These are phyloP conservation scores for Trypethelium eluteriae DNA, from an alignment of 495 filamentous ascomycete species.

Conservation along the genomic window DNA sequence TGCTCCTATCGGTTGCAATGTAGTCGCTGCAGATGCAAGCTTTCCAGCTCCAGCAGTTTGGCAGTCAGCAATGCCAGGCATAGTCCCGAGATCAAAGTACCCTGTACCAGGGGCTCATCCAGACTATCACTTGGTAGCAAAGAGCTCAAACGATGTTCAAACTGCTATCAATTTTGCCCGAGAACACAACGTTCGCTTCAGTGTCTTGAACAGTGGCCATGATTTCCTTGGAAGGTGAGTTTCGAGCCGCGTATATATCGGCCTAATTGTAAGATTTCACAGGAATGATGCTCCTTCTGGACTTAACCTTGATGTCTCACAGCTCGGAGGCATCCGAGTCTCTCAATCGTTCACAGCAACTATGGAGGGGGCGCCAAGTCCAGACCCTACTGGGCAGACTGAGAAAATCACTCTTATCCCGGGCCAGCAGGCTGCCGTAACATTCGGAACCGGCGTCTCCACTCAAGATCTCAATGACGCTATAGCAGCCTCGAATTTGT, in stretches of 20 bases:
- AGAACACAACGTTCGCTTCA: background rate
- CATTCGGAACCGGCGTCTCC: background rate
- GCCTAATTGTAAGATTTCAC: background rate
- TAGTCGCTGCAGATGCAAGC: background rate
- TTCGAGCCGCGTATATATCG: background rate
- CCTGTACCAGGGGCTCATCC: background rate
- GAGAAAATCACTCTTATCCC: background rate
- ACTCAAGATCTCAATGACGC: slow-evolving; percentile 1
- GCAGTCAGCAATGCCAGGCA: background rate
- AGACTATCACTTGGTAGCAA: background rate
- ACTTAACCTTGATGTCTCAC: background rate
- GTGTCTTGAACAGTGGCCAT: background rate
- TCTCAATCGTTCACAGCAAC: background rate
- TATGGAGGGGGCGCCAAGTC: background rate
- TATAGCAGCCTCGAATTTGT: background rate
- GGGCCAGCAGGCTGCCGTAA: background rate
- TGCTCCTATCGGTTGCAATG: background rate
- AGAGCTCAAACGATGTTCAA: background rate
- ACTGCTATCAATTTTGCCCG: background rate
- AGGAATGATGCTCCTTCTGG: background rate
- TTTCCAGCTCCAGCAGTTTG: background rate
- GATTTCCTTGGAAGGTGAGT: background rate
- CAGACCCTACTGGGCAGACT: background rate
- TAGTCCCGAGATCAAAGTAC: background rate
- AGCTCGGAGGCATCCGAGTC: background rate